Percentiles rank a stretch among this genome's conserved stretches.
Evolutionary conservation across 2,329 filamentous ascomycete species (phyloP).

Genomic region (Epichloe typhina): DNA sequence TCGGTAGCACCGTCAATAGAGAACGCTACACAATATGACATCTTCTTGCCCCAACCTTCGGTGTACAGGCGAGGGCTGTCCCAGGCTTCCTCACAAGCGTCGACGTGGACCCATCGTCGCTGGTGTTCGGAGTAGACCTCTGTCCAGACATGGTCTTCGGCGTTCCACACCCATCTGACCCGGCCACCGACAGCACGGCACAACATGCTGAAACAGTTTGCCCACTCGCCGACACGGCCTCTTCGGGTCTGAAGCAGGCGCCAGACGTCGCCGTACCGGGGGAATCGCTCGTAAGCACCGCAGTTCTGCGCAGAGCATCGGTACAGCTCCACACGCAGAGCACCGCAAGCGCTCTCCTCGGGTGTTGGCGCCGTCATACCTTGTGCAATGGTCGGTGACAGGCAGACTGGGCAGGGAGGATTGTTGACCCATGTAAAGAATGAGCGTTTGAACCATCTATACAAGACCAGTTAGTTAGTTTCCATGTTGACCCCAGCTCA

Average conservation of each 20-base stretch:
- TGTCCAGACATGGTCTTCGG: slow-evolving; percentile 95
- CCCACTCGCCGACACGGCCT: slow-evolving; percentile 89
- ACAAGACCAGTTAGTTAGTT: slow-evolving; percentile 10
- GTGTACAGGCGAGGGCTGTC: slow-evolving; percentile 87
- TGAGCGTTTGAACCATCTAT: slow-evolving; percentile 75
- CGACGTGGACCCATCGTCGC: slow-evolving; percentile 91
- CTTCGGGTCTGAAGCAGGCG: slow-evolving; percentile 73
- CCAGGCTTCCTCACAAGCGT: slow-evolving; percentile 89
- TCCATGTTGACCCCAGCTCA: neutral
- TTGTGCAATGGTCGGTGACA: slow-evolving; percentile 67
- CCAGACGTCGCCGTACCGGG: slow-evolving; percentile 95
- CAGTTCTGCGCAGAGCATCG: slow-evolving; percentile 68
- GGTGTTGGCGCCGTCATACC: slow-evolving; percentile 76
- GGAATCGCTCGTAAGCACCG: slow-evolving; percentile 73
- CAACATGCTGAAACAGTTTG: slow-evolving; percentile 97
- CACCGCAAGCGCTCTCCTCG: slow-evolving; percentile 81
- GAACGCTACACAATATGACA: slow-evolving; percentile 95
- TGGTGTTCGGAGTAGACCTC: slow-evolving; percentile 93
- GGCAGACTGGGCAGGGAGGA: slow-evolving; percentile 69
- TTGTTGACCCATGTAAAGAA: slow-evolving; percentile 98
- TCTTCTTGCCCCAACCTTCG: slow-evolving; percentile 91
- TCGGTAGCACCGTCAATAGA: slow-evolving; percentile 71
- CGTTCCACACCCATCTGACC: slow-evolving; percentile 96
- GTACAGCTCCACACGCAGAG: slow-evolving; percentile 79
- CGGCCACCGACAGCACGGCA: slow-evolving; percentile 84